Conservation (phyloP, 2,329 filamentous ascomycete species). For the Arthrobotrys entomopaga region DNA sequence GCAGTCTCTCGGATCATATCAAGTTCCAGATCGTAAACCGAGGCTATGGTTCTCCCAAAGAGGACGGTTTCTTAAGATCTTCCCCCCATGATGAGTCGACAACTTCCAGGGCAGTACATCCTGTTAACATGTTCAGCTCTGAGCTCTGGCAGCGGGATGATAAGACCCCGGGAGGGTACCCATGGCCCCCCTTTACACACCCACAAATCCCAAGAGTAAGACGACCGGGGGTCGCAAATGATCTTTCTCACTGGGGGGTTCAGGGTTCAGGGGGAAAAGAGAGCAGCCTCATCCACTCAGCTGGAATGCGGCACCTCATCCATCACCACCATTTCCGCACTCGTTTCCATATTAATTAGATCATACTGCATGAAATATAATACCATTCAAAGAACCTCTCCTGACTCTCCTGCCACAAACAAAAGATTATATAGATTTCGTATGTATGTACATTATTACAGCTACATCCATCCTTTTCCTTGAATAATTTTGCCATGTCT, state of each 20-base stretch:
- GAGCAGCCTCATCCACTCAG: too few species aligned
- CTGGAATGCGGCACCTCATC: neutral
- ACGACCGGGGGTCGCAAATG: too few species aligned
- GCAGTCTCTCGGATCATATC: neutral
- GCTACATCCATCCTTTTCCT: neutral
- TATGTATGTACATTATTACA: neutral
- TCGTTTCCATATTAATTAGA: neutral
- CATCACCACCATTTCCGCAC: neutral
- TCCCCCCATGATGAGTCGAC: too few species aligned
- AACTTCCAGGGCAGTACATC: too few species aligned
- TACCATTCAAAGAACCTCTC: neutral
- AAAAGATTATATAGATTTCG: neutral
- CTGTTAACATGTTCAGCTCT: too few species aligned
- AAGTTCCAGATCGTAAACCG: too few species aligned
- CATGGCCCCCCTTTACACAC: neutral
- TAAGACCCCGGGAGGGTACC: slow-evolving; percentile 18
- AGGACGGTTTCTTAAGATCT: too few species aligned
- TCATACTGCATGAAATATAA: too few species aligned
- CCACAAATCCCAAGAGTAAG: neutral
- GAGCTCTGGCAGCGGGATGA: slow-evolving; percentile 50
- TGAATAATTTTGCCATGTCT: neutral
- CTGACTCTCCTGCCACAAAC: neutral
- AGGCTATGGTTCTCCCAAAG: too few species aligned
- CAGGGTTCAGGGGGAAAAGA: too few species aligned
- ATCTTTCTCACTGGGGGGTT: too few species aligned